Evolutionary conservation across 306 rosid species (phyloP).

Genomic region (Vigna angularis): DNA sequence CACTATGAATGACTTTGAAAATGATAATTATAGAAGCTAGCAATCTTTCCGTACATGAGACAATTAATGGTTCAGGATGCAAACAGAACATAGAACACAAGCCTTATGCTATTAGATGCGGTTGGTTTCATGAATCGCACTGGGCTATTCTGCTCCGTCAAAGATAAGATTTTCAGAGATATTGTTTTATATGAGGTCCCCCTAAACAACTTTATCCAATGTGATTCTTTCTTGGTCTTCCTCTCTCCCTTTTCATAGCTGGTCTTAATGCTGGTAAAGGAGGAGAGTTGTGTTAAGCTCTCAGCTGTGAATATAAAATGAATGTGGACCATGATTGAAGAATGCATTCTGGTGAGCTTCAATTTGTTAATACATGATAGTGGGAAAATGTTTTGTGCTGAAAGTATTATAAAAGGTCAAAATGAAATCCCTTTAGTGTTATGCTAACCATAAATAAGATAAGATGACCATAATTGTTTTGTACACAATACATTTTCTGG

Average conservation of each 20-base stretch:
- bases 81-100: background rate
- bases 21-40: background rate
- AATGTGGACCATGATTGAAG: no score
- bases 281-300: background rate
- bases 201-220: background rate
- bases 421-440: background rate
- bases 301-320: background rate
- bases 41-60: background rate
- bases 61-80: background rate
- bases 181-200: background rate
- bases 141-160: background rate
- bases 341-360: no score
- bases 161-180: background rate
- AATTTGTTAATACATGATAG: no score
- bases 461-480: slow-evolving; percentile 22
- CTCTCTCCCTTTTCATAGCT: background rate
- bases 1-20: background rate
- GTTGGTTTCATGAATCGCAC: background rate
- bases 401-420: background rate
- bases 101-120: background rate
- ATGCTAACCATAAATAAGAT: background rate
- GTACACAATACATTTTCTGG: background rate
- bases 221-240: background rate
- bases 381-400: background rate
- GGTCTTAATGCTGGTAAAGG: background rate